phyloP scores from a whole-genome alignment of 257 asterid genomes.

The Solanum pinnatisectum region DNA sequence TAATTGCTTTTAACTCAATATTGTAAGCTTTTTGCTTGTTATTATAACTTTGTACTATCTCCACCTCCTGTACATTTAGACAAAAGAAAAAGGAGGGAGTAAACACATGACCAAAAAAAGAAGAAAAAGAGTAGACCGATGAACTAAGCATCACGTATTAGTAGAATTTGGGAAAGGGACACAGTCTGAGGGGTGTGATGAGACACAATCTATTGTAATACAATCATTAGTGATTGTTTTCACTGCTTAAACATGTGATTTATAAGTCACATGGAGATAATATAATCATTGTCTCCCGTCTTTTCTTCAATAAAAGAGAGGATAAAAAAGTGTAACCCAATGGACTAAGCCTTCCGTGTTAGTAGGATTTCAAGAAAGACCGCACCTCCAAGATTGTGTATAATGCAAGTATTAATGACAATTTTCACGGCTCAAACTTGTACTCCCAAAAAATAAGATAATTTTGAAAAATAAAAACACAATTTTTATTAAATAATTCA shows the following conservation, averaged over 20 bases:
- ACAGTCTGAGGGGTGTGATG: not conserved
- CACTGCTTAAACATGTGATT: not conserved
- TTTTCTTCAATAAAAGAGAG: no score
- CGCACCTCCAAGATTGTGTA: not conserved
- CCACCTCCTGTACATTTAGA: not conserved
- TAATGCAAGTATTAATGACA: not conserved
- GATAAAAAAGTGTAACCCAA: not conserved
- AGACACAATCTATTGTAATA: not conserved
- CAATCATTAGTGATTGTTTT: not conserved
- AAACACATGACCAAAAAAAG: not conserved
- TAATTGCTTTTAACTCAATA: conserved; percentile 22
- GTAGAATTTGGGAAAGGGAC: not conserved
- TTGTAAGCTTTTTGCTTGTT: conserved; percentile 19
- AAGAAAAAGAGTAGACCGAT: not conserved
- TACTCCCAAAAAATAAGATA: not conserved
- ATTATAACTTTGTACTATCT: conserved; percentile 13
- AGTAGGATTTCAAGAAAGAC: not conserved
- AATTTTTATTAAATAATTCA: not conserved
- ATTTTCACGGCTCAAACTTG: not conserved
- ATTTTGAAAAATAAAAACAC: not conserved
- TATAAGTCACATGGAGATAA: not conserved
- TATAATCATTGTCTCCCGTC: not conserved
- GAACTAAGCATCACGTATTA: not conserved
- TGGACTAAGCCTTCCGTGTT: not conserved
- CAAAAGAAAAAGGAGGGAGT: not conserved